Conservation (phyloP, 1,139 yeast genomes). For the Candida anutae region DNA sequence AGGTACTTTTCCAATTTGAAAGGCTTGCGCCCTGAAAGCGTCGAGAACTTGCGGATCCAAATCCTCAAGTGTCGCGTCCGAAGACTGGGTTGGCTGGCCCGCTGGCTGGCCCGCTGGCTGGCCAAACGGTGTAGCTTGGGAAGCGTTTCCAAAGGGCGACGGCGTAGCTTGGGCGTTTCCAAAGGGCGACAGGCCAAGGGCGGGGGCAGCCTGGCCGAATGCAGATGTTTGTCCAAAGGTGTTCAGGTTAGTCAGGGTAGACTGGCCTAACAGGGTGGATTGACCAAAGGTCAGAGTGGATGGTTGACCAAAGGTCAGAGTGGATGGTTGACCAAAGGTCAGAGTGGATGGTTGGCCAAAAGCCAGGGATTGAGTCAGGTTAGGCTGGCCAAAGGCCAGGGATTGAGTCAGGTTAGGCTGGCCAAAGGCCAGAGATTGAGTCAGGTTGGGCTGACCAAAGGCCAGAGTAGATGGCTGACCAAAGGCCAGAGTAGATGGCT, state of each 20-base stretch:
- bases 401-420: conserved; percentile 1
- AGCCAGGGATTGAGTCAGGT: conserved; percentile 4
- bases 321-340: conserved; percentile 2
- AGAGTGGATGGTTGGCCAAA: conserved; percentile 6
- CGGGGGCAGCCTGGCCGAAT: conserved; percentile 3
- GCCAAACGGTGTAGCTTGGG: conserved; percentile 5
- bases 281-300: conserved; percentile 2
- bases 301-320: conserved; percentile 4
- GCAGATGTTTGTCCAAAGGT: conserved; percentile 2
- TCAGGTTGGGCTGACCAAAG: conserved; percentile 1
- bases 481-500: conserved; percentile 1
- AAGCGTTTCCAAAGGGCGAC: conserved; percentile 9
- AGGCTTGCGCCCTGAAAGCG: conserved; percentile 45
- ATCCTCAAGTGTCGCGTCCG: conserved; percentile 1
- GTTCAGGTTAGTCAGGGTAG: not conserved
- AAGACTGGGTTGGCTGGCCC: not conserved
- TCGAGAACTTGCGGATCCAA: conserved; percentile 29
- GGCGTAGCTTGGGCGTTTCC: conserved; percentile 2
- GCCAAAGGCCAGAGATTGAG: conserved; percentile 5
- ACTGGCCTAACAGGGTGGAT: conserved; percentile 7
- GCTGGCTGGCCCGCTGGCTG: conserved; percentile 4
- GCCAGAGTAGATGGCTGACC: conserved; percentile 2
- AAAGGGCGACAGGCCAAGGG: conserved; percentile 2
- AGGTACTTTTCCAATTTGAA: conserved; percentile 65
- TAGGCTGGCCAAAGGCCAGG: conserved; percentile 7